Conservation (phyloP, 257 asterid genomes). For the Solanum stenotomum region DNA sequence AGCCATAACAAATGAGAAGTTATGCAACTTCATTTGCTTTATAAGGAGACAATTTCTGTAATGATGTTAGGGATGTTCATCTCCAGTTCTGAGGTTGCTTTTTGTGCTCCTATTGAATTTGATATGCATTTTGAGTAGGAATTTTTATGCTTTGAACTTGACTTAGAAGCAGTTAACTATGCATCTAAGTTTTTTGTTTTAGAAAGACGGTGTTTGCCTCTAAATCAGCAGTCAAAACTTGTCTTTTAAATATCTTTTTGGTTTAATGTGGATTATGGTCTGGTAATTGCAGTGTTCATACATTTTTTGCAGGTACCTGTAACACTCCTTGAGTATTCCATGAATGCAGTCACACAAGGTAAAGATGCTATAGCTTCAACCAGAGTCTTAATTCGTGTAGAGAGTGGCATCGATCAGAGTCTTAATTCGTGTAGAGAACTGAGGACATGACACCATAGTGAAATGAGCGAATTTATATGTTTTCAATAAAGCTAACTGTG, state of each 20-base stretch:
- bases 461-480: not conserved
- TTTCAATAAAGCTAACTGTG: not conserved
- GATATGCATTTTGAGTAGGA: not conserved
- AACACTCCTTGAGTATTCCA: slow-evolving; percentile 64
- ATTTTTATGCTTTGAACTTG: not conserved
- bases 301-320: slow-evolving; percentile 57
- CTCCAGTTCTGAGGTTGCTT: not conserved
- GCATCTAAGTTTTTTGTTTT: not conserved
- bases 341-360: slow-evolving; percentile 82
- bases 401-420: no score
- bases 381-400: no score
- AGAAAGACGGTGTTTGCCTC: not conserved
- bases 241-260: no score
- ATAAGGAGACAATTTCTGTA: no score
- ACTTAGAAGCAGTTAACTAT: not conserved
- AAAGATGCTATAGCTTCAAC: slow-evolving; percentile 90
- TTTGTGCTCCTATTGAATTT: not conserved
- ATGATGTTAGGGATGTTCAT: not conserved
- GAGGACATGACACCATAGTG: not conserved
- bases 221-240: not conserved
- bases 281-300: not conserved
- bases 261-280: not conserved
- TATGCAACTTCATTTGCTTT: not conserved
- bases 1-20: not conserved
- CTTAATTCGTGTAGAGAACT: slow-evolving; percentile 15